These are phyloP conservation scores for Sporothrix luriei DNA, from an alignment of 2,329 filamentous ascomycete species.

Conservation along the genomic window DNA sequence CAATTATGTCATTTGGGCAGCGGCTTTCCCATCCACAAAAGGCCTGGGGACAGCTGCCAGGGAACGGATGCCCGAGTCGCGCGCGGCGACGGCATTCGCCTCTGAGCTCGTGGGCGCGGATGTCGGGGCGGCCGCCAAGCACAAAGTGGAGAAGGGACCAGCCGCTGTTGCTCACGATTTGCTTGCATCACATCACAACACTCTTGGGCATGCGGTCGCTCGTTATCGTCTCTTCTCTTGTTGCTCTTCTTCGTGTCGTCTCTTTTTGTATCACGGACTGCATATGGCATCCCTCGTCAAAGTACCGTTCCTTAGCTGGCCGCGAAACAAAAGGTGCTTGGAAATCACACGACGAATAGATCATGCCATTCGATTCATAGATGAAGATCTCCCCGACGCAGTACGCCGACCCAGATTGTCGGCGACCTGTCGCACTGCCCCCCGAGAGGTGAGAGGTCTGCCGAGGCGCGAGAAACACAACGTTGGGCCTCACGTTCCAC, in stretches of 20 bases:
- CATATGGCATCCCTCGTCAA: not conserved
- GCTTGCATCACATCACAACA: not conserved
- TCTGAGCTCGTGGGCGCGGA: conserved; percentile 12
- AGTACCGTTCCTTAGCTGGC: not conserved
- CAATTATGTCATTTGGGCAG: conserved; percentile 35
- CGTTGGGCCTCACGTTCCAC: not conserved
- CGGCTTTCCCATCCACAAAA: conserved; percentile 23
- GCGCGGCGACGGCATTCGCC: conserved; percentile 1
- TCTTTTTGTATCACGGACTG: not conserved
- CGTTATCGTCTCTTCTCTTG: no score
- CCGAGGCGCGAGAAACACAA: not conserved
- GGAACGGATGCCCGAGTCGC: not conserved
- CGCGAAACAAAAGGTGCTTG: conserved; percentile 9
- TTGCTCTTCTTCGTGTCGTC: not conserved
- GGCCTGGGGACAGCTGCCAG: not conserved
- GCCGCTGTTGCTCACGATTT: not conserved
- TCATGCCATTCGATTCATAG: not conserved
- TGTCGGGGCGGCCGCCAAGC: conserved; percentile 30
- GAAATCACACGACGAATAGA: conserved; percentile 7
- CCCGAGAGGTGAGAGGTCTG: not conserved
- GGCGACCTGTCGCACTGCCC: not conserved
- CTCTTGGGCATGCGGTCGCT: no score
- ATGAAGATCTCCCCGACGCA: not conserved
- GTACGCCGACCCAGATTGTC: not conserved
- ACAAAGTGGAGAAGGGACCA: conserved; percentile 1